Conservation (phyloP, 129 eudicot genomes). For the Artemisia annua region DNA sequence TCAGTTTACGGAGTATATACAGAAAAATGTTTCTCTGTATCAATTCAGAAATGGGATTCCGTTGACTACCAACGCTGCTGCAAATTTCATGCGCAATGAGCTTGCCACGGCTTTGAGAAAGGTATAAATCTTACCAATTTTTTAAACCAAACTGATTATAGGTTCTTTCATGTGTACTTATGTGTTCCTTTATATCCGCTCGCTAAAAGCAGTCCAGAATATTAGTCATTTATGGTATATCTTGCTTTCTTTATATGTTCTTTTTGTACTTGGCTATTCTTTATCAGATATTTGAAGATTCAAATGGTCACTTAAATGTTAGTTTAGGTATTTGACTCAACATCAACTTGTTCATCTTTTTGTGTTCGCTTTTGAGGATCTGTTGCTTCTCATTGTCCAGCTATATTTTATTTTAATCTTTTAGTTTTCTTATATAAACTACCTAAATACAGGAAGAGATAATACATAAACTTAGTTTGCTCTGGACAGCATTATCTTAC, state of each 20-base stretch:
- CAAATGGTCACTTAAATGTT: not conserved
- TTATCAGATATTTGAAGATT: not conserved
- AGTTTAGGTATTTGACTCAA: not conserved
- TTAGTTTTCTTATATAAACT: not conserved
- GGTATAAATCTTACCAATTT: conserved; percentile 34
- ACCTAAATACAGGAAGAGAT: too few species aligned
- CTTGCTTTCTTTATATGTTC: conserved; percentile 1
- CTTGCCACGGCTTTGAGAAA: conserved; percentile 97
- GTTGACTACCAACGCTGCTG: conserved; percentile 85
- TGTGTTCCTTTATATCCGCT: conserved; percentile 1
- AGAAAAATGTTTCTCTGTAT: conserved; percentile 89
- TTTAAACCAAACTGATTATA: not conserved
- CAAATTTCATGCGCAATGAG: conserved; percentile 94
- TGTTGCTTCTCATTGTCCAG: conserved; percentile 3
- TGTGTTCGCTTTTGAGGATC: conserved; percentile 1
- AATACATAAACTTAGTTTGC: too few species aligned
- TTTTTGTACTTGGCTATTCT: not conserved
- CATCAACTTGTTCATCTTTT: conserved; percentile 4
- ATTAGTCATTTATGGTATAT: conserved; percentile 3
- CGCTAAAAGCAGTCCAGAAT: not conserved
- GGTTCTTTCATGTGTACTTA: not conserved
- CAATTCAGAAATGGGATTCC: conserved; percentile 95
- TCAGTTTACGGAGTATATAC: conserved; percentile 94
- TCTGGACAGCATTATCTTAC: too few species aligned
- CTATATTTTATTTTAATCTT: not conserved